Evolutionary conservation across 768 basidiomycete genomes (phyloP), one percentile per base, ranked within the genome.

Genomic region (Boletus rubescentipes): DNA sequence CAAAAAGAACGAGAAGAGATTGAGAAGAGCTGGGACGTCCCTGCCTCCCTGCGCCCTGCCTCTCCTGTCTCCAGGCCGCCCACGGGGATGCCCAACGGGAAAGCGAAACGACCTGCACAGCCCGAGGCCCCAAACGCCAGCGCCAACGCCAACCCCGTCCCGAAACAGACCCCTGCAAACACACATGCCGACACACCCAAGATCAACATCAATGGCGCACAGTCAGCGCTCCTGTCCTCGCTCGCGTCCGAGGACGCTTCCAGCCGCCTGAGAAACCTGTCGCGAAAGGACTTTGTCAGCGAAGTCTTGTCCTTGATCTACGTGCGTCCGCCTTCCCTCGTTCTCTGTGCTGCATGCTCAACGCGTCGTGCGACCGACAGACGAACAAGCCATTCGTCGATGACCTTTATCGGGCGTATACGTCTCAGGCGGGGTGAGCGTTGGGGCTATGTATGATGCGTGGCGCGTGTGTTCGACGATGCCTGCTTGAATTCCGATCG

Each of bases 301-400:
- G 82, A 85, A 65, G 71, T 86, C 54, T 67, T 86, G 66, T 79
- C 76, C 32, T 74, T 86, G 57, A 79, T 87, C 58, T 82, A 85
- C 65, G 85, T 86, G 49, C 58, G 83, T 74, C 36, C 18, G 1
- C 5, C 8, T 32, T 5, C 23, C 15, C 30, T 14, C 46, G 16
- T 56, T 26, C 9, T 6, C 2, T 15, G 35, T 30, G 51, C 9
- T 16, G 34, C 16, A 37, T 32, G 16, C 41, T 36, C 51, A 41
- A 31, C 40, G 23, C 34, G 23, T 18, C 20, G 32, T 15, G n/a
- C n/a, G 31, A 43, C 26, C 23, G 36, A 26, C 60, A 89, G 87
- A 86, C 79, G 49, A 83, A 89, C 72, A 76, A 80, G 59, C 69
- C 74, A 15, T 89, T 89, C 61, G 85, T 85, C 54, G 85, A 89